Percentiles rank a stretch among this genome's conserved stretches.
Conservation (phyloP, 306 rosid species). For the Amphicarpaea edgeworthii region DNA sequence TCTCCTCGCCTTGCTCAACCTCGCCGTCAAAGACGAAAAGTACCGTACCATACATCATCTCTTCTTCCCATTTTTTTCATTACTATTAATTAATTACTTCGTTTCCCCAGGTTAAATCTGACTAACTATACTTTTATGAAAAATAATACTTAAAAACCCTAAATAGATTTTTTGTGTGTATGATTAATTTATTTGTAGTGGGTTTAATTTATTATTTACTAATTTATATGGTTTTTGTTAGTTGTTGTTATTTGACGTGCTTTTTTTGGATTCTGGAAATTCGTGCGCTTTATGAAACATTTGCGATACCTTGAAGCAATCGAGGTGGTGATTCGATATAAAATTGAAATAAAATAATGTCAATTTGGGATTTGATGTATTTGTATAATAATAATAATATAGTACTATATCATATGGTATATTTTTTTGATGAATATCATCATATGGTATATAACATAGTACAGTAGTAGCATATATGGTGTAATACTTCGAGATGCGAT, state of each 20-base stretch:
- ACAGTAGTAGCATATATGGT: neutral
- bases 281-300: slow-evolving; percentile 36
- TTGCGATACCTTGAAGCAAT: slow-evolving; percentile 46
- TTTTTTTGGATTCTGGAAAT: slow-evolving; percentile 38
- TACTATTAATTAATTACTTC: neutral
- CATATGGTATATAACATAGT: too few species aligned
- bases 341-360: slow-evolving; percentile 26
- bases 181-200: slow-evolving; percentile 19
- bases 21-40: slow-evolving; percentile 97
- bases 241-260: slow-evolving; percentile 33
- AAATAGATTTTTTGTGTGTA: neutral
- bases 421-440: too few species aligned
- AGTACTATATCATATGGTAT: neutral
- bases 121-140: neutral
- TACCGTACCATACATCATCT: slow-evolving; percentile 42
- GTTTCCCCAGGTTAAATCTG: neutral
- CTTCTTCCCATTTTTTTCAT: neutral
- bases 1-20: slow-evolving; percentile 92
- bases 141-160: neutral
- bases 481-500: slow-evolving; percentile 20
- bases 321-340: slow-evolving; percentile 41
- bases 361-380: slow-evolving; percentile 41
- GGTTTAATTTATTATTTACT: neutral
- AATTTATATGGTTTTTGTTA: neutral
- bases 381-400: neutral